Conservation (phyloP, 1,284 basidiomycete genomes). For the Cutaneotrichosporon sp. region DNA sequence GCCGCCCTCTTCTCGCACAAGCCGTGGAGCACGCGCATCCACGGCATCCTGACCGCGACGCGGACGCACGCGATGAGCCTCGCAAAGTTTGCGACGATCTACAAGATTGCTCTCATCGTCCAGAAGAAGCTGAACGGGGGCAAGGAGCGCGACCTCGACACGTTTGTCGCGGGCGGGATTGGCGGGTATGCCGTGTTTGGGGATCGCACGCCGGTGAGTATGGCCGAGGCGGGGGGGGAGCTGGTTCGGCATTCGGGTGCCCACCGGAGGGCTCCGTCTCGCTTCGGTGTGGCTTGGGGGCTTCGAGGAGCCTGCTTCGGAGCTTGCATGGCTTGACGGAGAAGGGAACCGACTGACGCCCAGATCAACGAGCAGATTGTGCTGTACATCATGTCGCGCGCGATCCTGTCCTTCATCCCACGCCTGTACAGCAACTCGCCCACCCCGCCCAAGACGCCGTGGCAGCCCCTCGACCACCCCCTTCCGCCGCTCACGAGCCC, state of each 20-base stretch:
- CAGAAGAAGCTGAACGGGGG: conserved; percentile 79
- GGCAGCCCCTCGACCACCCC: conserved; percentile 44
- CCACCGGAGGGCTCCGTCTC: background rate
- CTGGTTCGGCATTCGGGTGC: background rate
- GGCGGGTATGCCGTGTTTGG: conserved; percentile 95
- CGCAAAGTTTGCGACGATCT: conserved; percentile 89
- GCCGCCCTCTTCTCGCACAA: conserved; percentile 90
- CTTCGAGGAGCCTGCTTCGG: too few relatives aligned
- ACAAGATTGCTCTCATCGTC: conserved; percentile 81
- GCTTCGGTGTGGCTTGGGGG: too few relatives aligned
- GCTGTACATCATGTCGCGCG: conserved; percentile 88
- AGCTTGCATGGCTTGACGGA: too few relatives aligned
- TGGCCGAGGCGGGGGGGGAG: background rate
- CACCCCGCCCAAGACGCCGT: conserved; percentile 40
- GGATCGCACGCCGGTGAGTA: conserved; percentile 72
- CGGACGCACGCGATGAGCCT: conserved; percentile 69
- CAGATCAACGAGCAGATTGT: conserved; percentile 98
- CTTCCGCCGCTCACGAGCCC: conserved; percentile 43
- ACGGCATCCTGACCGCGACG: conserved; percentile 80
- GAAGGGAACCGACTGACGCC: background rate
- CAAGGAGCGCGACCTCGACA: conserved; percentile 76
- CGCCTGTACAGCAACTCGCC: conserved; percentile 57
- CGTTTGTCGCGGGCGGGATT: conserved; percentile 89
- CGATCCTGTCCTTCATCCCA: conserved; percentile 83
- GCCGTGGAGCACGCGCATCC: conserved; percentile 59